Percentiles rank a stretch among this genome's conserved stretches.
Evolutionary conservation across 192 early-diverging fungal genomes (phyloP).

Genomic region (Linnemannia zychae): DNA sequence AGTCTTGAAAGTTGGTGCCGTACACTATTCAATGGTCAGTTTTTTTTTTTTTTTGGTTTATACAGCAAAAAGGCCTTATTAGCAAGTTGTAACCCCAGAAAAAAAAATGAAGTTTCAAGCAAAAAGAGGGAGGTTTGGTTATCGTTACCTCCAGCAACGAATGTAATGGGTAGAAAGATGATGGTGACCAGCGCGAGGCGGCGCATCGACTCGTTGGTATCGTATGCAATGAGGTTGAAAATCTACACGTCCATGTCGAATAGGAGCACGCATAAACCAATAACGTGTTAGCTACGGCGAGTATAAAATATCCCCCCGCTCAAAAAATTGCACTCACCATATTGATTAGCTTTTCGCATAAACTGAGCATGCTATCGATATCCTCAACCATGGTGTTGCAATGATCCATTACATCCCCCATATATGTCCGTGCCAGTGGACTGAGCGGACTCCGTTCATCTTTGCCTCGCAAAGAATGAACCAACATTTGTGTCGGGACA

Average conservation of each 20-base stretch:
- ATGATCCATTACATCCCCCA: conserved; percentile 60
- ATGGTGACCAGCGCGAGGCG: conserved; percentile 37
- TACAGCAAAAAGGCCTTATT: too few species aligned
- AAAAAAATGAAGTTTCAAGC: background rate
- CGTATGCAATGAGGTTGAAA: conserved; percentile 57
- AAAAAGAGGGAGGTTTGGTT: background rate
- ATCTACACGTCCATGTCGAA: conserved; percentile 14
- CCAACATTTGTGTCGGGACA: conserved; percentile 53
- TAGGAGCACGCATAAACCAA: background rate
- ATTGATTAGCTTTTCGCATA: conserved; percentile 58
- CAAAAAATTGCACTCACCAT: conserved; percentile 39
- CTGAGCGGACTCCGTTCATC: conserved; percentile 32
- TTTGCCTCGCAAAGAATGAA: conserved; percentile 36
- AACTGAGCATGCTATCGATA: conserved; percentile 44
- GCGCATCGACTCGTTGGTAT: conserved; percentile 57
- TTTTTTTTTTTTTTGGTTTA: too few species aligned
- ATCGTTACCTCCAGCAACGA: conserved; percentile 62
- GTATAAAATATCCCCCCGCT: too few species aligned
- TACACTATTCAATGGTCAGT: conserved; percentile 23
- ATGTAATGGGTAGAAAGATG: conserved; percentile 64
- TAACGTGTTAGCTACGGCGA: too few species aligned
- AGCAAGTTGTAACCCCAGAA: background rate
- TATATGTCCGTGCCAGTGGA: conserved; percentile 39
- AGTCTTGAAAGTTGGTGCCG: conserved; percentile 61
- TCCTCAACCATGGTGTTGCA: conserved; percentile 58